Evolutionary conservation across 2,329 filamentous ascomycete genomes (phyloP), one percentile per base, ranked within the genome.

Genomic region (Blastomyces emzantsi): DNA sequence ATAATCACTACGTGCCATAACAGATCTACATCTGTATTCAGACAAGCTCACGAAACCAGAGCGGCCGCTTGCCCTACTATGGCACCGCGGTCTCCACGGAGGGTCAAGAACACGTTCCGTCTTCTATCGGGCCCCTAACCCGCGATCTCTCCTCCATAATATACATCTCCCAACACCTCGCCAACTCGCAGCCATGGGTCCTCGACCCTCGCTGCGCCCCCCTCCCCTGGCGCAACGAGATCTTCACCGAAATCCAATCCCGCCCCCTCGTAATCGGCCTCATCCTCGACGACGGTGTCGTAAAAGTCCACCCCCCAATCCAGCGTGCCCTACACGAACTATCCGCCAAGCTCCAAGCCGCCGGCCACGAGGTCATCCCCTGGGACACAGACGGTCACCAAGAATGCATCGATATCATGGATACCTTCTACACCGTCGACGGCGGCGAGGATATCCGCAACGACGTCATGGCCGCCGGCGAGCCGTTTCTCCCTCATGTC

Each of bases 61-160:
- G 64, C 33, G 61, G 62, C 0, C 75, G 84, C 22, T 72, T 86
- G 0, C 79, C 79, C 0, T 84, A 83, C 64, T 77, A 83, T 70
- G 82, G 81, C 25, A 81, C 83, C 76, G 82, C 79, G 15, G 82
- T 85, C 78, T 83, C 83, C 59, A 85, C 86, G 1, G 78, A 88
- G 75, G 87, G 87, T 0, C 86, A 90, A 67, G 85, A 84, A 66
- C 81, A 80, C 0, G 79, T 88, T 33, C 77, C 85, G 1, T 87
- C 83, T 0, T 83, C 87, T 0, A 80, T 87, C 11, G 88, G 87
- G 0, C 86, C 86, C 0, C 72, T 91, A 19, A 76, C 82, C 6
- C 77, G 84, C 6, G 78, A 77, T 64, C 70, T 86, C 3, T 70
- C 75, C 2, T 83, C 84, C 0, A 73, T 88, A 1, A 74, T 75